Base-by-base conservation (phyloP, 352 stramenopile species). In the Aphanomyces stellatus region DNA sequence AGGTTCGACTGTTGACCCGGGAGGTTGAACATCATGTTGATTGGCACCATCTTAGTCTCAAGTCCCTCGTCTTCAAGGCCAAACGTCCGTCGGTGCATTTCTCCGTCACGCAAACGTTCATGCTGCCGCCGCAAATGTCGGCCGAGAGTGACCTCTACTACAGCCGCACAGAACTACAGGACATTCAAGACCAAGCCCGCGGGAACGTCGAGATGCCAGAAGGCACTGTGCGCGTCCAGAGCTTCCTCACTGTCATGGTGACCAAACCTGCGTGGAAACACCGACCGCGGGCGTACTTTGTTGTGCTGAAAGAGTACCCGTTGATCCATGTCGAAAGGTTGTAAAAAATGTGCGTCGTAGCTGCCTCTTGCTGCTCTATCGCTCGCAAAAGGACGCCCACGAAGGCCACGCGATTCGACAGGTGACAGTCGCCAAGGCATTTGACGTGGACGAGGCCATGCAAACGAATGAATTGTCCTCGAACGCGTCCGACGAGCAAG, bases 1-100 rank as follows among this genome's bases (percentile, higher is more conserved):
- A 57, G 49, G 49, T 57, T 15, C 6, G 46, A 17, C 17, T 43
- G 37, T 43, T 17, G 37, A 17, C 17, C 37, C 17, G 8, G 37
- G 8, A 17, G 8, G 8, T 43, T 17, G 24, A 53, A 53, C 24
- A 22, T 22, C 24, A 22, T 2, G 22, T 2, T 28, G 46, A 53
- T 53, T n/a, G 17, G 17, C 17, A 11, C 13, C 46, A 53, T 53
- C 0, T 19, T 37, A 57, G 49, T 30, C 11, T 57, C 19, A 57
- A 57, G 30, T 30, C 49, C 7, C 49, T 57, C 13, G 17, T 57
- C n/a, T 57, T 57, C 49, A 57, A 57, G n/a, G 17, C 49, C 49
- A 57, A 57, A 37, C 49, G 49, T 6, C 25, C 30, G 17, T 57
- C 49, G 4, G 49, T 57, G 49, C 49, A 57, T 15, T 57, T 57